phyloP scores from a whole-genome alignment of 2,329 filamentous ascomycete species.

The Daldinia sp. region DNA sequence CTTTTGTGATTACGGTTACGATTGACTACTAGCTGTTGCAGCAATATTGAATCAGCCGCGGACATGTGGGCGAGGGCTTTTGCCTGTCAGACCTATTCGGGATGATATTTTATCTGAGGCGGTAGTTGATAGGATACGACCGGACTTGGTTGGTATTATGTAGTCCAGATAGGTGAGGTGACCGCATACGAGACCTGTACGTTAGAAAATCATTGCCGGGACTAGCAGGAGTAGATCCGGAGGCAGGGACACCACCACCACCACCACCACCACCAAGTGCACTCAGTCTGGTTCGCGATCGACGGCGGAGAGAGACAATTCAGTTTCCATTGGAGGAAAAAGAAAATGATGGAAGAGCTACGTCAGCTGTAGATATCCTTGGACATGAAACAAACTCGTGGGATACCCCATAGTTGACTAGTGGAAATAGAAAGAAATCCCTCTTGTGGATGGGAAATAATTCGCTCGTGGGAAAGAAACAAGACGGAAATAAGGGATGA shows the following conservation, averaged over 20 bases:
- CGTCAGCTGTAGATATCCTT: constrained; percentile 6
- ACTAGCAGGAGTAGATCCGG: constrained; percentile 30
- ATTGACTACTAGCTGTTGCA: neutral
- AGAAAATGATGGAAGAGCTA: constrained; percentile 3
- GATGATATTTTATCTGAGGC: constrained; percentile 15
- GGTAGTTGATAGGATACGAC: constrained; percentile 1
- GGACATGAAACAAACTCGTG: too few relatives aligned
- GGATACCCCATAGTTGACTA: too few relatives aligned
- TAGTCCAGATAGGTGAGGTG: constrained; percentile 16
- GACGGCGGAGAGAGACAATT: neutral
- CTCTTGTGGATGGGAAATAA: neutral
- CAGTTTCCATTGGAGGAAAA: neutral
- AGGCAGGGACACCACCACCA: neutral
- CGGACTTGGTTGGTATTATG: constrained; percentile 3
- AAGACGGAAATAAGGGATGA: neutral
- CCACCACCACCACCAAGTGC: too few relatives aligned
- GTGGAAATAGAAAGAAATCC: neutral
- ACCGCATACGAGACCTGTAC: constrained; percentile 13
- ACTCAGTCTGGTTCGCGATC: neutral
- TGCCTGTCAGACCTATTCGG: neutral
- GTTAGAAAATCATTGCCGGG: constrained; percentile 35
- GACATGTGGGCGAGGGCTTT: neutral
- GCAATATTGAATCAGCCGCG: constrained; percentile 13
- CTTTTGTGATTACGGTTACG: constrained; percentile 4
- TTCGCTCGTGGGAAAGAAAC: neutral